Base-by-base conservation (phyloP, 2,329 filamentous ascomycete genomes). In the Alternaria novae-zelandiae region DNA sequence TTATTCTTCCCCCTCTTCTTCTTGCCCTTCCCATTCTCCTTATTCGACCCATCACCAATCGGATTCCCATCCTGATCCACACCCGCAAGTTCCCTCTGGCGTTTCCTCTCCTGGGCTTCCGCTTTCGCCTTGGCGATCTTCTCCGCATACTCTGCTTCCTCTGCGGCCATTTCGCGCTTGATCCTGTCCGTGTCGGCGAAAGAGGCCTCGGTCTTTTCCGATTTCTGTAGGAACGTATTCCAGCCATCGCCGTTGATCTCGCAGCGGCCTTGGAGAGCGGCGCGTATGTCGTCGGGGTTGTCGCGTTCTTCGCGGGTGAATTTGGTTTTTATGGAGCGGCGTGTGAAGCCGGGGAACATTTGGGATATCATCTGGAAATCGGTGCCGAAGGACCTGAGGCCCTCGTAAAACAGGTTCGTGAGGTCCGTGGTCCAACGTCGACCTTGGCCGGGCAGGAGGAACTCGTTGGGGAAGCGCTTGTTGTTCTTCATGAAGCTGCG, bases 311-410 rank as follows among this genome's bases (percentile, higher is more conserved):
- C 93, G 64, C 90, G 89, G 72, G 90, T 91, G 81, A 93, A 96
- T 77, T 96, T 96, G 68, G 90, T 86, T 82, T 95, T 95, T 80
- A 96, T 86, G 77, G 92, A 88, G 30, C 90, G 87, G 17, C 93
- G 86, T 63, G 87, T 91, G 73, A 90, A 89, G 66, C 87, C 86
- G 1, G 89, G 87, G 73, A 96, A 94, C 86, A 94, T 89, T 70
- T 88, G 87, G 63, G 87, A 86, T 70, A 96, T 94, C 80, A 92
- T 92, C 76, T 90, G 86, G 75, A 96, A 96, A 76, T 95, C 92
- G 2, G 91, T 95, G 59, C 93, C 93, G 74, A 93, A 94, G 85
- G 90, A 91, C 61, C 85, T 82, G 2, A 96, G 84, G 1, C 88
- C 90, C 26, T 89, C 86, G 82, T 94, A 96, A 81, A 96, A 96